Percentiles rank a stretch among this genome's conserved stretches.
phyloP scores from a whole-genome alignment of 495 filamentous ascomycete species.

The Penicillium egyptiacum region DNA sequence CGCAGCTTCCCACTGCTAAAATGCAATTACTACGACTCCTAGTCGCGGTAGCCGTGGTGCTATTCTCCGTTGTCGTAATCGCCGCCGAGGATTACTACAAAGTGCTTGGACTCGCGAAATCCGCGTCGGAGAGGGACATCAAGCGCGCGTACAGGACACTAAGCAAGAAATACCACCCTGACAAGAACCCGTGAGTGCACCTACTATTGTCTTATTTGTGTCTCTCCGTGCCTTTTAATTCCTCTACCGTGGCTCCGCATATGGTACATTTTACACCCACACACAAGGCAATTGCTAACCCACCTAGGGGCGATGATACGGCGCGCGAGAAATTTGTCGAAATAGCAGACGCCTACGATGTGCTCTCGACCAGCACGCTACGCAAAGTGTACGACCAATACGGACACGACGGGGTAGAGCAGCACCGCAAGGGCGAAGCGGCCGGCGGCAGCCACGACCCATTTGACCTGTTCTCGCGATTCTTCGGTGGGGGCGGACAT shows the following conservation, averaged over 20 bases:
- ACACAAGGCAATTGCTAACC: background rate
- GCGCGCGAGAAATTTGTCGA: slow-evolving; percentile 93
- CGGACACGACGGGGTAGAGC: slow-evolving; percentile 85
- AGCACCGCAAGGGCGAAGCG: slow-evolving; percentile 71
- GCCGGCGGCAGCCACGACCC: slow-evolving; percentile 72
- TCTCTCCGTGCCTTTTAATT: background rate
- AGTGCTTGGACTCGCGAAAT: slow-evolving; percentile 77
- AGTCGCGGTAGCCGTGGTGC: slow-evolving; percentile 24
- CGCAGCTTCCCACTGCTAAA: slow-evolving; percentile 9
- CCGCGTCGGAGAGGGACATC: slow-evolving; percentile 84
- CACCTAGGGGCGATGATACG: slow-evolving; percentile 65
- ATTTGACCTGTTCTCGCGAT: slow-evolving; percentile 94
- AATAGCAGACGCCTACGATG: slow-evolving; percentile 94
- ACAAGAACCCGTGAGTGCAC: slow-evolving; percentile 89
- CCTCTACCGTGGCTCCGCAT: background rate
- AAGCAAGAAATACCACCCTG: slow-evolving; percentile 95
- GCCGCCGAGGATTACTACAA: slow-evolving; percentile 90
- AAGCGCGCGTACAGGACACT: slow-evolving; percentile 93
- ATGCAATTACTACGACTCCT: slow-evolving; percentile 29
- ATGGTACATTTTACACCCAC: background rate
- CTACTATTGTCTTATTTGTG: background rate
- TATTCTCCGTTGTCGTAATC: slow-evolving; percentile 40
- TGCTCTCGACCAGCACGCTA: slow-evolving; percentile 75
- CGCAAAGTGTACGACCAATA: slow-evolving; percentile 95
- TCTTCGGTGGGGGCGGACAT: slow-evolving; percentile 92